Base-by-base conservation (phyloP, 352 stramenopile species). In the Plasmopara muralis region DNA sequence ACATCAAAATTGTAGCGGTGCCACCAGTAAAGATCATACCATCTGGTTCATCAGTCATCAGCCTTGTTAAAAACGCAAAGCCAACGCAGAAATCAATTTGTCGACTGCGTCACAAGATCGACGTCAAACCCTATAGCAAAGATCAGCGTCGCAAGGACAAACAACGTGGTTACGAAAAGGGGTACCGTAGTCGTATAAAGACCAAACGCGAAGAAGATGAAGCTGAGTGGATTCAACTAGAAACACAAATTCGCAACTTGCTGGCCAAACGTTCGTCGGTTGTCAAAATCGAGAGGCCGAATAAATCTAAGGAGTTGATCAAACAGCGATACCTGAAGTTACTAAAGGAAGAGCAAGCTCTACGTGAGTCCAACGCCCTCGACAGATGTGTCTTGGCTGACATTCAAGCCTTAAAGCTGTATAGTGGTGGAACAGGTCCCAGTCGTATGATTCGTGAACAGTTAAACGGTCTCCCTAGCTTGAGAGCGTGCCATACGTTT, bases 121-220 rank as follows among this genome's bases (percentile, higher is more conserved):
- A 41, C n/a, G 10, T 47, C 9, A 47, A 62, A 13, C 59, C 63
- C 1, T 50, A 30, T 7, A 50, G 50, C 10, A 39, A 53, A 20
- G 48, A 52, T 9, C 43, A 67, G 35, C 57, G 57, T 25, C 64
- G 64, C 40, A 72, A 69, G 37, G 43, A 56, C 53, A 72, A 72
- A 20, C 64, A 72, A 52, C 64, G 60, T 3, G 50, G 53, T 16
- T 72, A 72, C 46, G 64, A 72, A 37, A 72, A 63, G 42, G 52
- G 16, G 46, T 72, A 72, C 50, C 64, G 64, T 14, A 52, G 34
- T 29, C 60, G 60, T 4, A 49, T 50, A 35, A 65, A 62, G 40
- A 28, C 28, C 12, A 56, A 40, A 37, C 52, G 53, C 7, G 29
- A 12, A 5, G 10, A 47, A 30, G 57, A 67, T 15, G 47, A 62